These are phyloP conservation scores for Arxiozyma bovina DNA, from an alignment of 1,139 yeast genomes.

Conservation along the genomic window DNA sequence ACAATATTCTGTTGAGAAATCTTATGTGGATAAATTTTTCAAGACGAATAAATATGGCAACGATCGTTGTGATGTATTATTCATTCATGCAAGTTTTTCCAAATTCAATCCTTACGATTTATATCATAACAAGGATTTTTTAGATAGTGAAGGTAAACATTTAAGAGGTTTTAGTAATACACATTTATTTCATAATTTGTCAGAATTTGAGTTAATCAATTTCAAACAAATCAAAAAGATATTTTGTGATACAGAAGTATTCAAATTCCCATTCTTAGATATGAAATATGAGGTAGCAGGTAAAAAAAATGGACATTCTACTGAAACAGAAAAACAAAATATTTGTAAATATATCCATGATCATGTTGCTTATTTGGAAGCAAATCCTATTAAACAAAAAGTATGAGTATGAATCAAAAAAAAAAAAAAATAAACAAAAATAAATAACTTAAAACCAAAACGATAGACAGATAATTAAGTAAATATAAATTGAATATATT, in stretches of 20 bases:
- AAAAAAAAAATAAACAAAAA: no score
- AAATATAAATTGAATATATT: no score
- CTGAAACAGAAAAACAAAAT: not conserved
- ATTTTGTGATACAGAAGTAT: constrained; percentile 13
- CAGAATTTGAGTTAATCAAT: constrained; percentile 21
- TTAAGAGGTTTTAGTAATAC: constrained; percentile 16
- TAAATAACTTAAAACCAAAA: no score
- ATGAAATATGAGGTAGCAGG: constrained; percentile 10
- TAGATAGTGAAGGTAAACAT: constrained; percentile 26
- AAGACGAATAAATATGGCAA: constrained; percentile 9
- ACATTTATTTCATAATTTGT: constrained; percentile 7
- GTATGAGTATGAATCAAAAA: no score
- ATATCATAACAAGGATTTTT: constrained; percentile 28
- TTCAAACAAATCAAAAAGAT: constrained; percentile 11
- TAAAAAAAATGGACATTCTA: not conserved
- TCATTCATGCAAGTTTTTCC: constrained; percentile 60
- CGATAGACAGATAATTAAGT: not conserved
- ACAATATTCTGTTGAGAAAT: constrained; percentile 11
- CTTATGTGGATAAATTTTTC: constrained; percentile 13
- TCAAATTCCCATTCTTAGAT: constrained; percentile 13
- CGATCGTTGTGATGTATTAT: constrained; percentile 12
- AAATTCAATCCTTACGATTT: constrained; percentile 53
- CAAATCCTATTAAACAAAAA: constrained; percentile 11
- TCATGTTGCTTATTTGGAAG: constrained; percentile 13
- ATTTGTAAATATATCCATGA: constrained; percentile 15